Evolutionary conservation across 371 early-diverging fungal species (phyloP), one percentile per base, ranked within the genome.

Genomic region (Syncephalastrum monosporum): DNA sequence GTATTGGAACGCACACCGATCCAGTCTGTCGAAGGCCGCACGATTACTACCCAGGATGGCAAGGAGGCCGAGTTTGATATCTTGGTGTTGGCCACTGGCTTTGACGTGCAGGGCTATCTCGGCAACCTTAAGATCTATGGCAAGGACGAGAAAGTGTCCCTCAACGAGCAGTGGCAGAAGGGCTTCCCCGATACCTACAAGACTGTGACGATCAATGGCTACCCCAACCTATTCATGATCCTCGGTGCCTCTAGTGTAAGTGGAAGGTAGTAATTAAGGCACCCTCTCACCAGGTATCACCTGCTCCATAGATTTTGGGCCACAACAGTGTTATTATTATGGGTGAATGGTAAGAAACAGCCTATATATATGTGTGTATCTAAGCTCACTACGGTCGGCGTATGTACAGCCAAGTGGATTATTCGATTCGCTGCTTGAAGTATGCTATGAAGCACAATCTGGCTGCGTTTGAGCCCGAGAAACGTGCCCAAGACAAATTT

Each of bases 171-270:
- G 25, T 72, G 67, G 72, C 1, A 5, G 6, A 47, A 42, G 3
- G 54, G 51, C n/a, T 61, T 57, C 44, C 63, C 62, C 4, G 60
- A 65, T 19, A 66, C 75, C 4, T 82, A 71, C 59, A 63, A 64
- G 48, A 61, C 69, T 1, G 60, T 62, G 4, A 53, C 57, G 2
- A 49, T 70, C 16, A 51, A 65, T 46, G 67, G 61, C 14, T 81
- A 72, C 48, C 81, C 81, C 42, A 81, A 81, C 54, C 56, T 74
- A 1, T 81, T 75, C 48, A 13, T 67, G 12, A 17, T 75, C 10
- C 61, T 77, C 7, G 81, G 76, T 15, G 76, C 81, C 17, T 56
- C 47, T 16, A 56, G 56, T 47, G 38, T 33, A 33, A 10, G 38
- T 33, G 7, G 38, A 33, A 0, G 38, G 2, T 12, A 33, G 21